Evolutionary conservation across 805 yeast genomes (phyloP), one percentile per base, ranked within the genome.

Genomic region (Kodamaea jinghongensis): DNA sequence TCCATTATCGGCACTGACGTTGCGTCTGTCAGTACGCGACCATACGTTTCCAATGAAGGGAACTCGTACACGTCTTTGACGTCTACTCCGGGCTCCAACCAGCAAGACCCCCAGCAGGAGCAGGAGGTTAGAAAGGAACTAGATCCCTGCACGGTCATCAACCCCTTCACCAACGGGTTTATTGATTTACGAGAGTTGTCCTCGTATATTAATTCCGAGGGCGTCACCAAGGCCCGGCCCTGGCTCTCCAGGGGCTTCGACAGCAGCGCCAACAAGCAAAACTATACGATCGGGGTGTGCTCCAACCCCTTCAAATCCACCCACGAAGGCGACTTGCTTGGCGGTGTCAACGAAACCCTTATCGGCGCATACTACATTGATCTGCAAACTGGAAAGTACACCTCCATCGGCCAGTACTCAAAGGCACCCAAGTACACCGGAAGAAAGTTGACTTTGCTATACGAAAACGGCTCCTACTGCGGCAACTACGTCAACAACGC

Each of bases 171-270:
- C 72, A 56, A 71, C 58, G 52, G 81, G 65, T 65, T 79, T 67
- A 64, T 77, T 63, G 58, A 73, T 65, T 58, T 80, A 66, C 39
- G 77, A 51, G 52, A 77, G 52, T 60, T 80, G 66, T 57, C 78
- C 48, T 38, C 76, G 54, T 42, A 65, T 55, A 46, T 73, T 45
- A 47, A 80, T 61, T 67, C 34, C 2, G 42, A 39, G 15, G 42
- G 42, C 11, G 17, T 16, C 10, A 14, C 29, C 17, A 73, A 59
- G 66, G 79, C 66, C 46, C 60, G 49, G 50, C 70, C 6, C n/a
- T 86, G 90, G 87, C 61, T 70, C 28, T 79, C 90, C 3, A 74
- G 73, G 44, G 95, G 95, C 0, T 75, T 73, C 56, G 93, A 83
- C 47, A 77, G 76, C 50, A 80, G 80, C 17, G 5, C 23, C 23